Percentiles rank a stretch among this genome's conserved stretches.
Evolutionary conservation across 352 stramenopile genomes (phyloP).

Genomic region (Globisporangium recalcitrans): DNA sequence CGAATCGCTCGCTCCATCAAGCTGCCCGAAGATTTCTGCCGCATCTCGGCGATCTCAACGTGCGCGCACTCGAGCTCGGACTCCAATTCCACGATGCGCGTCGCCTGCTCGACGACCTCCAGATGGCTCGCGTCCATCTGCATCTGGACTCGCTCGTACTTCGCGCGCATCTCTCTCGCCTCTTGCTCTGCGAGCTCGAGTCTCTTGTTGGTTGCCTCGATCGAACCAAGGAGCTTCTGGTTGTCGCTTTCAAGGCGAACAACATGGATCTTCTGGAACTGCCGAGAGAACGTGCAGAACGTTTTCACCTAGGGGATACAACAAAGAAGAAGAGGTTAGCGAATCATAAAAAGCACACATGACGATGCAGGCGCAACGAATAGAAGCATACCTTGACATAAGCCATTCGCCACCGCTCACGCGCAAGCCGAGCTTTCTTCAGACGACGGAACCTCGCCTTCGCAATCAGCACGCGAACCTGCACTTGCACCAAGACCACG

Average conservation of each 20-base stretch:
- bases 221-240: slow-evolving; percentile 28
- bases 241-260: slow-evolving; percentile 70
- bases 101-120: slow-evolving; percentile 51
- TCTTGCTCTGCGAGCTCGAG: slow-evolving; percentile 41
- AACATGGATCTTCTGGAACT: slow-evolving; percentile 69
- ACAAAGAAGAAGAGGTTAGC: slow-evolving; percentile 1
- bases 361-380: not conserved
- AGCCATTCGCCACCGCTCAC: slow-evolving; percentile 57
- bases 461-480: slow-evolving; percentile 58
- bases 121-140: slow-evolving; percentile 45
- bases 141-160: slow-evolving; percentile 56
- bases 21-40: slow-evolving; percentile 28
- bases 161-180: slow-evolving; percentile 32
- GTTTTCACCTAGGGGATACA: slow-evolving; percentile 23
- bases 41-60: slow-evolving; percentile 47
- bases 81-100: slow-evolving; percentile 59
- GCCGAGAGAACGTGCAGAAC: slow-evolving; percentile 49
- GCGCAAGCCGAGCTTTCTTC: slow-evolving; percentile 60
- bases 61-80: slow-evolving; percentile 41
- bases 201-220: slow-evolving; percentile 36
- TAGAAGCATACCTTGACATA: slow-evolving; percentile 50
- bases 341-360: slow-evolving; percentile 1
- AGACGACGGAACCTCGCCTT: slow-evolving; percentile 58
- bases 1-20: slow-evolving; percentile 71
- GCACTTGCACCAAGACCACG: slow-evolving; percentile 56